A percentile compares a stretch with the other conserved stretches of the same genome.
These are phyloP conservation scores for Microbotryum silenes-acaulis DNA, from an alignment of 1,284 basidiomycete species.

Conservation along the genomic window DNA sequence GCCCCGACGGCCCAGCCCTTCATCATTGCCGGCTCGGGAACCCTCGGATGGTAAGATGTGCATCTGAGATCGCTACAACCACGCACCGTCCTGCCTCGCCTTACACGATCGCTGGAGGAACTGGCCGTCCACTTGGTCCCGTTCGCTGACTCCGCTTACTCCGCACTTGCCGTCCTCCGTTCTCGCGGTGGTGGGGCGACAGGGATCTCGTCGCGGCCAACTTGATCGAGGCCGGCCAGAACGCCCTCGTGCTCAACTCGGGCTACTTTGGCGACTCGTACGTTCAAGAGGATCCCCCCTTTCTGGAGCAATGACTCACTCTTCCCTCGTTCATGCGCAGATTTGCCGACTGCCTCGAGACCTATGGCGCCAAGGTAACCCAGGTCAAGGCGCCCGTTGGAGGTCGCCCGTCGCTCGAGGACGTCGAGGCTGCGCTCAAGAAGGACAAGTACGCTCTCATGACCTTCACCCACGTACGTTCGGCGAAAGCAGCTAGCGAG, in stretches of 20 bases:
- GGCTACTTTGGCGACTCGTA: slow-evolving; percentile 88
- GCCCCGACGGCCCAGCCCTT: slow-evolving; percentile 74
- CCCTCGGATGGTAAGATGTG: slow-evolving; percentile 67
- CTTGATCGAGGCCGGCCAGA: slow-evolving; percentile 67
- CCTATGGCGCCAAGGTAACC: slow-evolving; percentile 86
- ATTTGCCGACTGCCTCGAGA: slow-evolving; percentile 52
- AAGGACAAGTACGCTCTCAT: slow-evolving; percentile 80
- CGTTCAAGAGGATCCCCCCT: slow-evolving; percentile 38
- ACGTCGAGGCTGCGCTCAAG: slow-evolving; percentile 64
- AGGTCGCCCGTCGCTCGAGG: slow-evolving; percentile 55
- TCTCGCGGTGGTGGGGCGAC: slow-evolving; percentile 35
- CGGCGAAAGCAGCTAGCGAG: slow-evolving; percentile 16
- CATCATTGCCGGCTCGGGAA: slow-evolving; percentile 87
- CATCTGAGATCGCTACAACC: background rate
- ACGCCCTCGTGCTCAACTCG: slow-evolving; percentile 65
- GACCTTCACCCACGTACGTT: slow-evolving; percentile 78
- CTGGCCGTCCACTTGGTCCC: slow-evolving; percentile 20
- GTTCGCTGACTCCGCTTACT: background rate
- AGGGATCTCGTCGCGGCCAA: slow-evolving; percentile 73
- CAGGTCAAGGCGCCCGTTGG: slow-evolving; percentile 79
- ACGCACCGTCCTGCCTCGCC: background rate
- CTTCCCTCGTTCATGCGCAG: background rate
- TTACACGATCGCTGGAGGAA: background rate
- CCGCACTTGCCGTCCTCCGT: slow-evolving; percentile 1
- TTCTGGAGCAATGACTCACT: background rate